Evolutionary conservation across 2,329 filamentous ascomycete species (phyloP).

Genomic region (Colletotrichum cereale): DNA sequence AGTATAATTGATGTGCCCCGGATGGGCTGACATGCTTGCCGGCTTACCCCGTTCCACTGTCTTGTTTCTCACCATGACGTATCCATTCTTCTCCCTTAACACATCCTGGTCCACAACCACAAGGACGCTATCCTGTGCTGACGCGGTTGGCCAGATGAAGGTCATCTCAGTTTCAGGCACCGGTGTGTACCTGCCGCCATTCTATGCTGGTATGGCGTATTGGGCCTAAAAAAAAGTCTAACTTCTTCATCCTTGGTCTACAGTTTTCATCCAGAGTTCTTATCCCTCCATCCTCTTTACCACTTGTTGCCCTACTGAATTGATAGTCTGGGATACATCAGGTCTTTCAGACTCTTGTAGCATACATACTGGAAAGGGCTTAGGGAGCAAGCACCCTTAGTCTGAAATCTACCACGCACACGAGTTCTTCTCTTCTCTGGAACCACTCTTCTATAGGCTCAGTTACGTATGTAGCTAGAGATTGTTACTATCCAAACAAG

Average conservation of each 20-base stretch:
- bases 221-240: neutral
- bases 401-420: neutral
- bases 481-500: neutral
- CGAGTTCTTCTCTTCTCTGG: neutral
- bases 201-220: neutral
- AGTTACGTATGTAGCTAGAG: neutral
- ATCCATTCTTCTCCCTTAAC: neutral
- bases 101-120: neutral
- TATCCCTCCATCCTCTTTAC: neutral
- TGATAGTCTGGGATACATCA: neutral
- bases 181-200: neutral
- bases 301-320: neutral
- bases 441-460: neutral
- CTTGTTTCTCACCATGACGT: neutral
- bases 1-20: conserved; percentile 7
- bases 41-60: no score
- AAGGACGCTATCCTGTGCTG: neutral
- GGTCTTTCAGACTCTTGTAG: no score
- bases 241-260: neutral
- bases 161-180: neutral
- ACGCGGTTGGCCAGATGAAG: neutral
- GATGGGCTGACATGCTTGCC: neutral
- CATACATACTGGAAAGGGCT: neutral
- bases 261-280: no score
- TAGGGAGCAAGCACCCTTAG: neutral